Conservation (phyloP, 371 early-diverging fungal species). For the Apophysomyces trapeziformis region DNA sequence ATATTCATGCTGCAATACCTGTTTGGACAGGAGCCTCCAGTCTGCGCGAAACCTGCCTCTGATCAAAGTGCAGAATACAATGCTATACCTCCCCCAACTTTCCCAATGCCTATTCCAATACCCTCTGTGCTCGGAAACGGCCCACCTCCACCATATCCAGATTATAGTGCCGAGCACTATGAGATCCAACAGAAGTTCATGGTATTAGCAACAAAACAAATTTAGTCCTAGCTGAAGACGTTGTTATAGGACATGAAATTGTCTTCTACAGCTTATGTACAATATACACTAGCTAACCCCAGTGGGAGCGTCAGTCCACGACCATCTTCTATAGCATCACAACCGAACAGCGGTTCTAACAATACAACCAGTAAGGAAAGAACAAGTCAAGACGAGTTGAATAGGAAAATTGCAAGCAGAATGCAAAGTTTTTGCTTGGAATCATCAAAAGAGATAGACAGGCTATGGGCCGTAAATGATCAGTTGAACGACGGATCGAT, state of each 20-base stretch:
- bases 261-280: constrained; percentile 18
- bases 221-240: not conserved
- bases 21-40: constrained; percentile 81
- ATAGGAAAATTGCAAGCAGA: constrained; percentile 44
- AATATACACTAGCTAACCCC: not conserved
- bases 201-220: constrained; percentile 18
- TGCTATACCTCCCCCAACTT: no score
- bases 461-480: constrained; percentile 54
- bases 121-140: constrained; percentile 17
- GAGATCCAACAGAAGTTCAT: constrained; percentile 49
- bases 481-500: constrained; percentile 71
- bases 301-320: constrained; percentile 13
- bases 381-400: constrained; percentile 35
- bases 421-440: constrained; percentile 50
- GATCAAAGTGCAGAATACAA: not conserved
- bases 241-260: constrained; percentile 35
- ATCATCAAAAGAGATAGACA: constrained; percentile 61
- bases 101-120: no score
- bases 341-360: not conserved
- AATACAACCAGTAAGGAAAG: constrained; percentile 9
- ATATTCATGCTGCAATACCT: constrained; percentile 71
- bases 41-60: constrained; percentile 62
- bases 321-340: constrained; percentile 31
- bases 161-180: constrained; percentile 48
- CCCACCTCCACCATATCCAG: constrained; percentile 29